Evolutionary conservation across 2,329 filamentous ascomycete genomes (phyloP), one percentile per base, ranked within the genome.

Genomic region (Endoconidiophora polonica): DNA sequence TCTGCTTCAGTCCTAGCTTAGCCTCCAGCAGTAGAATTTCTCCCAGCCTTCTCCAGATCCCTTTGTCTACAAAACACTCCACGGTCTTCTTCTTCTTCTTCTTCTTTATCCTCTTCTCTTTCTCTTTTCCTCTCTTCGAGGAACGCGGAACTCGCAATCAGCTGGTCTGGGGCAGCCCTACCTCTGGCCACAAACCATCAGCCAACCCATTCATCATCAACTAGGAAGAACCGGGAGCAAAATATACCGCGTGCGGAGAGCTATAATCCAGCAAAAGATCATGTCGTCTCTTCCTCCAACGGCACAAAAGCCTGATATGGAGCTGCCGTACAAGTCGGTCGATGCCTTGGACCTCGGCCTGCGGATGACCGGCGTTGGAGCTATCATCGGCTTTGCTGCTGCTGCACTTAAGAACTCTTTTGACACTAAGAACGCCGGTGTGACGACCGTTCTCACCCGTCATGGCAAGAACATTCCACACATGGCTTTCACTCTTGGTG

Each of bases 391-490:
- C 59, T 68, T 83, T 61, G 73, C 86, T 65, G 63, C 83, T 54
- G 82, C 86, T 46, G 81, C 83, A 50, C 73, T 94, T 57, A 84
- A 88, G 70, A 96, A 94, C 70, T 86, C 87, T 53, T 74, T 95
- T 58, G 74, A 81, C 50, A 87, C 79, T 70, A 74, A 77, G 63
- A 94, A 94, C 65, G 71, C 91, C 57, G 86, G 87, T 58, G 74
- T 80, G 55, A 77, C 81, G 70, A 83, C 84, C 57, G 74, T 94
- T 60, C 80, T 96, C 62, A 84, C 84, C 44, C 77, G 79, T 60
- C 81, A 79, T 52, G 88, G 87, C 57, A 71, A 80, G 60, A 81
- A 81, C 46, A 83, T 90, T 61, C 82, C 50, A n/a, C 46, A 44
- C 33, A 44, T 54, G 46, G 50, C 51, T 44, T 62, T 63, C 48